phyloP scores from a whole-genome alignment of 2,329 filamentous ascomycete species.

The Sarocladiaceae sp. region DNA sequence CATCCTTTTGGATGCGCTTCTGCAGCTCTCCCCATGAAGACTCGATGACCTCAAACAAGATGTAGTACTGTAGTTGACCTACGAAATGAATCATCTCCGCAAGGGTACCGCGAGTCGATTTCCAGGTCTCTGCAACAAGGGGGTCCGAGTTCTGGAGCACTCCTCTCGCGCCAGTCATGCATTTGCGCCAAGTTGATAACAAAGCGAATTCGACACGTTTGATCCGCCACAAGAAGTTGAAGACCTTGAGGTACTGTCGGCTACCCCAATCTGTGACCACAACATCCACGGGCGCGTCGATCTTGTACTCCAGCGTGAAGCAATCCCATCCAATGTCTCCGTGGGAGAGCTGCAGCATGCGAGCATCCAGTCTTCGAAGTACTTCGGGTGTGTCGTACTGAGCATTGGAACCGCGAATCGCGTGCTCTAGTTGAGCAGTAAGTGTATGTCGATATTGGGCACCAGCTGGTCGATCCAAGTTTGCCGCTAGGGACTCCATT shows the following conservation, averaged over 20 bases:
- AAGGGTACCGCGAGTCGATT: conserved; percentile 76
- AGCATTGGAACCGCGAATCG: conserved; percentile 92
- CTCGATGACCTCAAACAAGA: conserved; percentile 97
- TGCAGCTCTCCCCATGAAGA: conserved; percentile 90
- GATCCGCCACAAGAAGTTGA: conserved; percentile 98
- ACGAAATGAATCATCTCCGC: conserved; percentile 99
- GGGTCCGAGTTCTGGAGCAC: conserved; percentile 70
- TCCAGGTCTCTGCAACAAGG: conserved; percentile 75
- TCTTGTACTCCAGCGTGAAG: conserved; percentile 97
- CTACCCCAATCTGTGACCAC: conserved; percentile 95
- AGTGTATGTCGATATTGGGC: conserved; percentile 94
- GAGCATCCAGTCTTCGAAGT: conserved; percentile 84
- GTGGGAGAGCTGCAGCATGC: conserved; percentile 93
- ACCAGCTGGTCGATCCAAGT: conserved; percentile 91
- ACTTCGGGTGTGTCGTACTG: conserved; percentile 94
- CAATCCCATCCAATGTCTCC: conserved; percentile 99
- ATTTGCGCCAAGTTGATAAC: conserved; percentile 84
- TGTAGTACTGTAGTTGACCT: conserved; percentile 95
- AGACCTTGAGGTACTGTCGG: conserved; percentile 95
- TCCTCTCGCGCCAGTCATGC: conserved; percentile 91
- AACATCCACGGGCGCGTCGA: conserved; percentile 92
- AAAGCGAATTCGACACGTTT: conserved; percentile 96
- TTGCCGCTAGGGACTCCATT: conserved; percentile 92
- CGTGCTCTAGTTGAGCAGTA: conserved; percentile 96
- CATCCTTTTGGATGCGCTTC: conserved; percentile 71